A percentile compares a stretch with the other conserved stretches of the same genome.
Conservation (phyloP, 2,329 filamentous ascomycete genomes). For the Exophiala aquamarina region DNA sequence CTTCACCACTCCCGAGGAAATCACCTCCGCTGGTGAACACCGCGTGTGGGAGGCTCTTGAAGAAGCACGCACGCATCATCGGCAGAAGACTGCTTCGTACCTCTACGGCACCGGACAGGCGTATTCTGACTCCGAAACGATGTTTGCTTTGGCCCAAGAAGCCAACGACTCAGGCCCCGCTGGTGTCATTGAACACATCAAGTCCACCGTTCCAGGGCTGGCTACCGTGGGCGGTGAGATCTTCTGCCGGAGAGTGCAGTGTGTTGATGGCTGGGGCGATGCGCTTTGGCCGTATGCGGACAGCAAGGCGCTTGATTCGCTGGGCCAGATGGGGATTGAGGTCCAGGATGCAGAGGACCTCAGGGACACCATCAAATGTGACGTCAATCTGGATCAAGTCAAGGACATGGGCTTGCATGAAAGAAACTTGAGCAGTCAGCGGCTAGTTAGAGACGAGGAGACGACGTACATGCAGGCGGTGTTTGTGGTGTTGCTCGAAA, state of each 20-base stretch:
- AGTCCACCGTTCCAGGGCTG: constrained; percentile 41
- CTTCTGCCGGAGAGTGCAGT: constrained; percentile 43
- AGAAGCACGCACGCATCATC: constrained; percentile 46
- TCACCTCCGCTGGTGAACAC: constrained; percentile 39
- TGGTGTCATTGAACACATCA: constrained; percentile 17
- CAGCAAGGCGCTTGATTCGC: constrained; percentile 33
- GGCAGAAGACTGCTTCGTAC: constrained; percentile 46
- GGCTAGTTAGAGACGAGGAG: constrained; percentile 37
- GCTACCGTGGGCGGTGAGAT: constrained; percentile 43
- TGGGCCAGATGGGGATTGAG: constrained; percentile 39
- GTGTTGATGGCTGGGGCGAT: constrained; percentile 35
- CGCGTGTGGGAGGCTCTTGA: constrained; percentile 40
- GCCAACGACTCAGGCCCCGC: constrained; percentile 34
- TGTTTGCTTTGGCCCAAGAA: constrained; percentile 23
- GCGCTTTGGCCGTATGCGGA: constrained; percentile 42
- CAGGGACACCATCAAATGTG: constrained; percentile 33
- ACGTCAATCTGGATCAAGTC: constrained; percentile 32
- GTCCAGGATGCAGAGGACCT: constrained; percentile 35
- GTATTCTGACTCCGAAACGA: constrained; percentile 21
- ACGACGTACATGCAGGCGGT: constrained; percentile 30
- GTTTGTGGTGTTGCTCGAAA: constrained; percentile 41
- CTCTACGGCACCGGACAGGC: constrained; percentile 29
- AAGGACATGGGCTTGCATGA: constrained; percentile 31
- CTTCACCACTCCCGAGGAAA: constrained; percentile 42
- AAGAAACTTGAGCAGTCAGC: constrained; percentile 26